These are phyloP conservation scores for Colletotrichum viniferum DNA, from an alignment of 2,329 filamentous ascomycete genomes.

Conservation along the genomic window DNA sequence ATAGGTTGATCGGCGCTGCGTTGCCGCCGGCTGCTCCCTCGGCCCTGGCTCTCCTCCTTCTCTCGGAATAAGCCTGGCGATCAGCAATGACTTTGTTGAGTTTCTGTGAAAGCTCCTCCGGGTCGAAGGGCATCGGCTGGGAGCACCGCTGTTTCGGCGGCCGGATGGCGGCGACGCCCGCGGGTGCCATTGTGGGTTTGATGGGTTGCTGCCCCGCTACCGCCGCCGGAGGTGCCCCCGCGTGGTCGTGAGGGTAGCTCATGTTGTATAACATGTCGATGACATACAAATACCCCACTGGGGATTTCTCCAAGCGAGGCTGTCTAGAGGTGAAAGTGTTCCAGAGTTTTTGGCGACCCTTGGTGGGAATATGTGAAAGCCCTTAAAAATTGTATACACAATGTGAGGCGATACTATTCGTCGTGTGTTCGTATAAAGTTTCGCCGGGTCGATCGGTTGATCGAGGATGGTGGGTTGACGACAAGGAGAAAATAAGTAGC, in stretches of 20 bases:
- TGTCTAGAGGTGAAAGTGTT: background rate
- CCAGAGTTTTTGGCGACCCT: background rate
- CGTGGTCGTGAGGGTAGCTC: constrained; percentile 27
- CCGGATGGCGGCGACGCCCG: background rate
- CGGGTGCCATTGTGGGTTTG: background rate
- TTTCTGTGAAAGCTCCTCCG: constrained; percentile 58
- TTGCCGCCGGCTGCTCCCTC: constrained; percentile 23
- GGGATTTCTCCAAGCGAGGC: background rate
- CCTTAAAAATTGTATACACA: background rate
- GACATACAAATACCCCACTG: background rate
- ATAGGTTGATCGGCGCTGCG: background rate
- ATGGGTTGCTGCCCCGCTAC: background rate
- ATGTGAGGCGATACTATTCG: background rate
- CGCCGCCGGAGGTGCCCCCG: background rate
- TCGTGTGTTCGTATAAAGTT: background rate
- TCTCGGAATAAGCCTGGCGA: constrained; percentile 47
- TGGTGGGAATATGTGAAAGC: background rate
- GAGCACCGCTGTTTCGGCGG: constrained; percentile 14
- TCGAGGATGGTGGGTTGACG: background rate
- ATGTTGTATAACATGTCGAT: constrained; percentile 28
- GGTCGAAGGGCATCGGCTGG: constrained; percentile 47
- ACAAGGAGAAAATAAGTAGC: background rate
- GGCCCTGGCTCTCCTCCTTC: constrained; percentile 32
- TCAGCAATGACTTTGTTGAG: constrained; percentile 55
- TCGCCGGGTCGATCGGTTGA: background rate